Evolutionary conservation across 768 basidiomycete genomes (phyloP).

Genomic region (Tylopilus felleus): DNA sequence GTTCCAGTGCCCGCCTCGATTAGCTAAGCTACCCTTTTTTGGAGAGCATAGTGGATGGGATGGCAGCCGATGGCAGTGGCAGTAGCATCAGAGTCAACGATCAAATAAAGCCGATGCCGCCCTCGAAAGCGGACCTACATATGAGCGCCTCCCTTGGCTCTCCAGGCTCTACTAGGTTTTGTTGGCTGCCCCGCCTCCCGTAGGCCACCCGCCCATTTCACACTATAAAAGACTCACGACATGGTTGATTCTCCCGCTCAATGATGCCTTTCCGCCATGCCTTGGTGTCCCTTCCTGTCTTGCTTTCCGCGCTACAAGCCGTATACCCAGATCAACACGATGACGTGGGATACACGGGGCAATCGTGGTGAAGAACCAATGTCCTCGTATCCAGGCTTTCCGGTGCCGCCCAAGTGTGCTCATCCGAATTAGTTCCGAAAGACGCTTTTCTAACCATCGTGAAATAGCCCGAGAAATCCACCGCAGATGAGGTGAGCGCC

Average conservation of each 20-base stretch:
- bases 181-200: conserved; percentile 20
- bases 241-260: conserved; percentile 1
- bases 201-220: conserved; percentile 10
- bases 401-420: conserved; percentile 19
- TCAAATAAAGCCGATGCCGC: conserved; percentile 31
- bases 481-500: conserved; percentile 13
- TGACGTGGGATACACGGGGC: conserved; percentile 29
- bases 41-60: conserved; percentile 6
- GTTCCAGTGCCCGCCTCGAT: conserved; percentile 5
- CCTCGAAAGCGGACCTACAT: conserved; percentile 17
- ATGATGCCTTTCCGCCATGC: conserved; percentile 22
- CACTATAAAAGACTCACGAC: conserved; percentile 26
- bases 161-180: conserved; percentile 25
- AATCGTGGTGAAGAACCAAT: conserved; percentile 10
- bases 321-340: conserved; percentile 32
- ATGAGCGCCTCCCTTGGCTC: conserved; percentile 14
- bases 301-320: conserved; percentile 33
- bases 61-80: background rate
- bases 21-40: conserved; percentile 19
- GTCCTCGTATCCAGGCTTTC: conserved; percentile 15
- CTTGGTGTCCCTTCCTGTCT: conserved; percentile 30
- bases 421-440: background rate
- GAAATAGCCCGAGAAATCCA: conserved; percentile 9
- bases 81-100: conserved; percentile 7
- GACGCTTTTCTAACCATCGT: background rate